Conservation (phyloP, 495 filamentous ascomycete species). For the Daldinia vernicosa region DNA sequence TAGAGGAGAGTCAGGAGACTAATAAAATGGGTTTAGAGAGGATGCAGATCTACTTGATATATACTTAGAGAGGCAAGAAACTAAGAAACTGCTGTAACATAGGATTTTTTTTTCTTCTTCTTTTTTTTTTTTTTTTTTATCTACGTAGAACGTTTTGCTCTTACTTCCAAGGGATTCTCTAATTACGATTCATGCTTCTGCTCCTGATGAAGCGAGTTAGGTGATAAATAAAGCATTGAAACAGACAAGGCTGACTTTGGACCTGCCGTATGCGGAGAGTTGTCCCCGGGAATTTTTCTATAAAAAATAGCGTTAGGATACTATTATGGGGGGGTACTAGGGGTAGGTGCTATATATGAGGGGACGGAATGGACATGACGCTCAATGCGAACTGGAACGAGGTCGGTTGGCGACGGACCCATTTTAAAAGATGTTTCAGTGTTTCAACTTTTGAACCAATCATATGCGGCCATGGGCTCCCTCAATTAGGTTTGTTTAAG, state of each 20-base stretch:
- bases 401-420: constrained; percentile 2
- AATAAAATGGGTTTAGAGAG: background rate
- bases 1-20: background rate
- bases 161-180: constrained; percentile 1
- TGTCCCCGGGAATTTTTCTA: background rate
- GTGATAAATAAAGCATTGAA: constrained; percentile 19
- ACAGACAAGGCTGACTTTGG: constrained; percentile 24
- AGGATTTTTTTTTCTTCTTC: too few species aligned
- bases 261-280: constrained; percentile 20
- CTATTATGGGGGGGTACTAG: too few species aligned
- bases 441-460: constrained; percentile 39
- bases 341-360: constrained; percentile 27
- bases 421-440: constrained; percentile 38
- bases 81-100: background rate
- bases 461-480: constrained; percentile 15
- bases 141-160: background rate
- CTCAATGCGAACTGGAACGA: constrained; percentile 28
- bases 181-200: background rate
- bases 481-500: constrained; percentile 24
- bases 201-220: constrained; percentile 5
- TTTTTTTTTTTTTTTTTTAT: too few species aligned
- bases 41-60: background rate
- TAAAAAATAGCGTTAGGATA: constrained; percentile 4
- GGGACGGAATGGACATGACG: constrained; percentile 35
- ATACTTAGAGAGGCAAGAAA: constrained; percentile 1